Base-by-base conservation (phyloP, 2,329 filamentous ascomycete genomes). In the Stachybotrys echinatus region DNA sequence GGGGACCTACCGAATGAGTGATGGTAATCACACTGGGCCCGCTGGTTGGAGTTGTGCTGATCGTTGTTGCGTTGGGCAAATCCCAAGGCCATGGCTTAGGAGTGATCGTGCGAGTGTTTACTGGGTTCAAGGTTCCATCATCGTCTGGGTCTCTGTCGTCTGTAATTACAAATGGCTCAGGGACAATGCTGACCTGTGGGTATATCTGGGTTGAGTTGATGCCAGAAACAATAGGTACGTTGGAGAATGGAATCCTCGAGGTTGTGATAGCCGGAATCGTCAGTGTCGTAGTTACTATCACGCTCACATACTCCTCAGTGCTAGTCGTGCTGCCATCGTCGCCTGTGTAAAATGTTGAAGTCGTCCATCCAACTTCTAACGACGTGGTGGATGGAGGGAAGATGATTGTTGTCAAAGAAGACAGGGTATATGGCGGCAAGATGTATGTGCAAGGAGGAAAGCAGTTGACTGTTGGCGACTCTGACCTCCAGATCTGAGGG, bases 381-480 rank as follows among this genome's bases (percentile, higher is more conserved):
- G 48, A 44, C n/a, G 48, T 49, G 19, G 23, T 34, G 23, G 20
- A 45, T 5, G 39, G 48, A 6, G 48, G 39, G n/a, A 49, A 45
- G 4, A 27, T 19, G 21, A 49, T 49, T 8, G 40, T 45, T 2
- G 48, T 49, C 3, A 40, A 21, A 17, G 21, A 17, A 10, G 17
- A 14, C 3, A 49, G 40, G 10, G 14, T 34, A 3, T 23, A 17
- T 6, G 48, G 48, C 3, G 48, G 48, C 17, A 45, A 23, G 17
- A 49, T 22, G 23, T 31, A 31, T 5, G 23, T 45, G 20, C 48
- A 49, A 12, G 40, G 48, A n/a, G 48, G 48, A 8, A 4, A 27
- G 23, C 48, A 49, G n/a, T 45, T 21, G 14, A 45, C 39, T 18
- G 38, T 42, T 17, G 21, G 21, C n/a, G 37, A 20, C 7, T 17